Conservation (phyloP, 2,329 filamentous ascomycete genomes). For the Beauveria australis region DNA sequence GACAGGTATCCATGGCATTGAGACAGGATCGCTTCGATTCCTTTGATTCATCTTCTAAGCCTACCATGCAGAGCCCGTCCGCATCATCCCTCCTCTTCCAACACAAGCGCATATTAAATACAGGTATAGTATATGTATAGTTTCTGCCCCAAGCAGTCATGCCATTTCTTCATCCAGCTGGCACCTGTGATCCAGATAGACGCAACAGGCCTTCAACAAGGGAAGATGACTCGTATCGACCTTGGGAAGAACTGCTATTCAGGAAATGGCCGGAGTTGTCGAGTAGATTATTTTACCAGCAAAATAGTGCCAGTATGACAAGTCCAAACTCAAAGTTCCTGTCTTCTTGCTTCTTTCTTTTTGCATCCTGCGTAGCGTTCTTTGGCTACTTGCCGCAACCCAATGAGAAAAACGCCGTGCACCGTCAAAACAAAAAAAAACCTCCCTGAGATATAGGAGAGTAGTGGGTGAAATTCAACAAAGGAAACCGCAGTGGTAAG, state of each 20-base stretch:
- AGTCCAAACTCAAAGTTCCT: not conserved
- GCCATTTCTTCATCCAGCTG: not conserved
- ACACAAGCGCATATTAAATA: conserved; percentile 3
- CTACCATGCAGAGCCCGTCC: conserved; percentile 7
- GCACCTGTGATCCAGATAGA: not conserved
- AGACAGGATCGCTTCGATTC: not conserved
- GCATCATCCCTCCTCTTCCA: not conserved
- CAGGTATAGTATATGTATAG: conserved; percentile 1
- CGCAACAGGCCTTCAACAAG: not conserved
- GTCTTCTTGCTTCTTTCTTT: conserved; percentile 4
- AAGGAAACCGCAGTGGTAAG: conserved; percentile 8
- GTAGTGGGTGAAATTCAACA: conserved; percentile 1
- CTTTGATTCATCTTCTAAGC: not conserved
- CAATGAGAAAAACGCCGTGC: conserved; percentile 1
- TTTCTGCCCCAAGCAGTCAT: not conserved
- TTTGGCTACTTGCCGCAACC: not conserved
- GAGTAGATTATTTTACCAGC: not conserved
- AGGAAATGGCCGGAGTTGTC: not conserved
- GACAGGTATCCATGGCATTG: not conserved
- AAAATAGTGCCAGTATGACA: not conserved
- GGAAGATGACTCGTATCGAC: not conserved
- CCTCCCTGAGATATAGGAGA: not conserved
- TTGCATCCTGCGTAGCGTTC: not conserved
- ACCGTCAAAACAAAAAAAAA: not conserved
- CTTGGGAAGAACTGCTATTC: not conserved